These are phyloP conservation scores for Pestalotiopsis sp. DNA, from an alignment of 2,329 filamentous ascomycete genomes.

Conservation along the genomic window DNA sequence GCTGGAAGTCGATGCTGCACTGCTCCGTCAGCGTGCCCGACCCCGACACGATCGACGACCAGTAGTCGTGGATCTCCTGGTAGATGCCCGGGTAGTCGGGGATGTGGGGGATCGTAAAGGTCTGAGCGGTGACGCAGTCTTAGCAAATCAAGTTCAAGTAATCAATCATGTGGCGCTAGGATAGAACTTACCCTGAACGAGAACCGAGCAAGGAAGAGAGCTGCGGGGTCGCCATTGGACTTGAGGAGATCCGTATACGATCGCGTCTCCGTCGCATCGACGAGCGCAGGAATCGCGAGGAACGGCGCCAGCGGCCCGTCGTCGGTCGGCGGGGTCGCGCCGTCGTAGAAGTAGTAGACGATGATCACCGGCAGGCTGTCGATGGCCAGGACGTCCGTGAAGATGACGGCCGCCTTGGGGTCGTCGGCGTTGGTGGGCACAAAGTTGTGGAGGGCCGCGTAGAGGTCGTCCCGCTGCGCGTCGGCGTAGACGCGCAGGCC, in stretches of 20 bases:
- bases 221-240: slow-evolving; percentile 19
- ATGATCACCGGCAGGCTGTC: slow-evolving; percentile 21
- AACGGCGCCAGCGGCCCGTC: slow-evolving; percentile 32
- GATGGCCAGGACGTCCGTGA: slow-evolving; percentile 28
- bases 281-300: slow-evolving; percentile 27
- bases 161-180: neutral
- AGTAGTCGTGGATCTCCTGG: slow-evolving; percentile 33
- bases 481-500: slow-evolving; percentile 34
- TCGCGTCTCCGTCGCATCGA: slow-evolving; percentile 22
- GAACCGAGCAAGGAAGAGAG: slow-evolving; percentile 18
- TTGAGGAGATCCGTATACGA: slow-evolving; percentile 15
- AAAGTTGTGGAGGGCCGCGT: slow-evolving; percentile 34
- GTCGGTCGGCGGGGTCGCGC: slow-evolving; percentile 29
- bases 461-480: slow-evolving; percentile 28
- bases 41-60: slow-evolving; percentile 24
- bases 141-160: neutral
- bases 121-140: slow-evolving; percentile 14
- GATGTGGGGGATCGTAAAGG: slow-evolving; percentile 27
- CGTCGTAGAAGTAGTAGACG: slow-evolving; percentile 38
- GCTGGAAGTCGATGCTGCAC: slow-evolving; percentile 35
- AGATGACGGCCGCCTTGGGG: slow-evolving; percentile 33
- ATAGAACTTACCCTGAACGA: slow-evolving; percentile 5
- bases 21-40: slow-evolving; percentile 24
- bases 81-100: slow-evolving; percentile 31
- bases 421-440: slow-evolving; percentile 26